Evolutionary conservation across 306 rosid species (phyloP).

Genomic region (Trifolium dubium): DNA sequence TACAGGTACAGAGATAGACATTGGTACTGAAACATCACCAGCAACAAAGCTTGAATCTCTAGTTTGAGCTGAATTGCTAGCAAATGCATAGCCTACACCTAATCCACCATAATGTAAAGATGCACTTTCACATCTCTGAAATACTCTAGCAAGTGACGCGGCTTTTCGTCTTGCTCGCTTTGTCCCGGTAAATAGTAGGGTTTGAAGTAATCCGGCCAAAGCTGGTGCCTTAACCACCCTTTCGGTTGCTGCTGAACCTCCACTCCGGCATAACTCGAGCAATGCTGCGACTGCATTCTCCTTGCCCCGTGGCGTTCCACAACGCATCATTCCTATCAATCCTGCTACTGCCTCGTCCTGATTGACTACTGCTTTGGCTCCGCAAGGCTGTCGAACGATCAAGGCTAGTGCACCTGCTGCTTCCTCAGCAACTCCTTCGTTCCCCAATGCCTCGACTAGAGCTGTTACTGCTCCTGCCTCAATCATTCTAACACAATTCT

Average conservation of each 20-base stretch:
- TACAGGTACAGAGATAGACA: conserved; percentile 85
- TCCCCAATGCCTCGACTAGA: conserved; percentile 72
- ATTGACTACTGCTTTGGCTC: conserved; percentile 72
- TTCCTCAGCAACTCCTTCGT: conserved; percentile 90
- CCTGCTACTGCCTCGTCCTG: conserved; percentile 80
- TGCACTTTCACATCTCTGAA: conserved; percentile 75
- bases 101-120: conserved; percentile 77
- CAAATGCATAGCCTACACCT: conserved; percentile 76
- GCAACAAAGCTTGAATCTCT: conserved; percentile 72
- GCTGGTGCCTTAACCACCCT: conserved; percentile 83
- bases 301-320: conserved; percentile 89
- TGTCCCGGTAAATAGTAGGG: conserved; percentile 82
- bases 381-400: conserved; percentile 76
- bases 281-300: conserved; percentile 96
- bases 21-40: conserved; percentile 76
- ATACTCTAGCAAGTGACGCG: conserved; percentile 91
- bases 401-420: conserved; percentile 88
- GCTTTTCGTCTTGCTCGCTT: conserved; percentile 96
- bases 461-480: conserved; percentile 82
- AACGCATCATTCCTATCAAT: conserved; percentile 82
- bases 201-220: conserved; percentile 84
- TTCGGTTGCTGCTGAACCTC: conserved; percentile 80
- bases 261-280: conserved; percentile 92
- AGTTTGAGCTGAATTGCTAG: conserved; percentile 68
- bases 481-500: conserved; percentile 76